Conservation (phyloP, 2,329 filamentous ascomycete genomes). For the Shiraia bambusicola region DNA sequence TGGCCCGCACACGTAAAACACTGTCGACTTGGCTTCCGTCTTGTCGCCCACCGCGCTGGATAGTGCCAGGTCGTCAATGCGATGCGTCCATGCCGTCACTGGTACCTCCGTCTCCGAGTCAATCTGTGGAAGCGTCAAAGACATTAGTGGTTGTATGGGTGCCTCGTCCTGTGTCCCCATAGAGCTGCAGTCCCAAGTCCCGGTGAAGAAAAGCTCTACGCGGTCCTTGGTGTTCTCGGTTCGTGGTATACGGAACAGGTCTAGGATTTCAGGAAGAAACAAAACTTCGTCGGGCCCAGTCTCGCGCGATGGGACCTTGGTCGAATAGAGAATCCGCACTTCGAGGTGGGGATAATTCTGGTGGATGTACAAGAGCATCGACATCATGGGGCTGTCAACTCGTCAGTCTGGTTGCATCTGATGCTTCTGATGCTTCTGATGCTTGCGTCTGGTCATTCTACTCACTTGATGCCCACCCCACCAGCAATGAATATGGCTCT, state of each 20-base stretch:
- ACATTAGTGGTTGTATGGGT: slow-evolving; percentile 37
- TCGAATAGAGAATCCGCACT: slow-evolving; percentile 66
- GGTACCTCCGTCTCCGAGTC: slow-evolving; percentile 34
- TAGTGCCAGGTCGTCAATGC: slow-evolving; percentile 43
- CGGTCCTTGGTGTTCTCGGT: slow-evolving; percentile 29
- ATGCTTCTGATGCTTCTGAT: no score
- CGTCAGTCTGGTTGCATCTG: slow-evolving; percentile 11
- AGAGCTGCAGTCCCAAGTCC: slow-evolving; percentile 30
- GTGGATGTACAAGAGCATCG: slow-evolving; percentile 66
- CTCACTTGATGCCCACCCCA: slow-evolving; percentile 77
- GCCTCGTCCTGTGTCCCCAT: slow-evolving; percentile 28
- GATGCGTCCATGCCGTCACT: slow-evolving; percentile 34
- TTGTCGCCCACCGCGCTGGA: slow-evolving; percentile 42
- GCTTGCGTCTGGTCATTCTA: no score
- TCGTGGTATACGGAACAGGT: slow-evolving; percentile 33
- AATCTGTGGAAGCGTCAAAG: slow-evolving; percentile 32
- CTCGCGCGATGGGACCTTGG: slow-evolving; percentile 43
- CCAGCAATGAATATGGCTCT: slow-evolving; percentile 75
- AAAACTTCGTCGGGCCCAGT: slow-evolving; percentile 36
- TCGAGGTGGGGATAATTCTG: slow-evolving; percentile 44
- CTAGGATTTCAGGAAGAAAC: slow-evolving; percentile 39
- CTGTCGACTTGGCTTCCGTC: slow-evolving; percentile 39
- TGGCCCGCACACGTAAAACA: slow-evolving; percentile 54
- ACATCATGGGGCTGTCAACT: slow-evolving; percentile 64
- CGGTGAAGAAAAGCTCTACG: slow-evolving; percentile 42